Evolutionary conservation across 1,284 basidiomycete species (phyloP), one percentile per base, ranked within the genome.

Genomic region (Naganishia sp.): DNA sequence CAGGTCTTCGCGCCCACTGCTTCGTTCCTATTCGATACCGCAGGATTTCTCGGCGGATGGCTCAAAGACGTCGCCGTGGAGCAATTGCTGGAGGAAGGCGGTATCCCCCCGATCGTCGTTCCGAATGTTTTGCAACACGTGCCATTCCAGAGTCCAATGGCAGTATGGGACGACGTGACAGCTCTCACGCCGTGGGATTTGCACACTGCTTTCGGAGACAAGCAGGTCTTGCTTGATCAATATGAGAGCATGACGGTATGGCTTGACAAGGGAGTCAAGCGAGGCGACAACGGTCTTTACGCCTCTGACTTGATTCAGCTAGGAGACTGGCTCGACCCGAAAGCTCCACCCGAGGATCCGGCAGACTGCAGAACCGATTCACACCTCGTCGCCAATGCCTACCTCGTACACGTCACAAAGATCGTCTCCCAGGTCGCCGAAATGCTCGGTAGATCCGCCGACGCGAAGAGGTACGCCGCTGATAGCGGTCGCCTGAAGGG

Each of bases 291-390:
- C 45, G 71, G 73, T 2, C 57, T 72, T 2, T 59, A 56, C 28
- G 46, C 21, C 39, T 44, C 46, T 4, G 33, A 43, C 1, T 36
- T 44, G 36, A 56, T 70, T n/a, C 74, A 75, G 59, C 67, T 75
- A n/a, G 69, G 71, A 4, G 74, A 75, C 56, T 75, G 74, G 73
- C 70, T 75, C n/a, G 73, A 73, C 54, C 73, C 73, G 10, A 59
- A 60, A 33, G 73, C 73, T 0, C 73, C 72, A 13, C 69, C 71
- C 5, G 72, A 73, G 11, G 66, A 69, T n/a, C 72, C 75, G 9
- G 68, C 63, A n/a, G 64, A 66, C 21, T 64, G 63, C 15, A 46
- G 49, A 28, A 71, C 70, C 0, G 67, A 70, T 50, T 46, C 54
- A 15, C 48, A 56, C 42, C 55, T 70, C 21, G 71, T 67, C 3